A percentile compares a stretch with the other conserved stretches of the same genome.
These are phyloP conservation scores for Brassica incana DNA, from an alignment of 345 rosid species.

Conservation along the genomic window DNA sequence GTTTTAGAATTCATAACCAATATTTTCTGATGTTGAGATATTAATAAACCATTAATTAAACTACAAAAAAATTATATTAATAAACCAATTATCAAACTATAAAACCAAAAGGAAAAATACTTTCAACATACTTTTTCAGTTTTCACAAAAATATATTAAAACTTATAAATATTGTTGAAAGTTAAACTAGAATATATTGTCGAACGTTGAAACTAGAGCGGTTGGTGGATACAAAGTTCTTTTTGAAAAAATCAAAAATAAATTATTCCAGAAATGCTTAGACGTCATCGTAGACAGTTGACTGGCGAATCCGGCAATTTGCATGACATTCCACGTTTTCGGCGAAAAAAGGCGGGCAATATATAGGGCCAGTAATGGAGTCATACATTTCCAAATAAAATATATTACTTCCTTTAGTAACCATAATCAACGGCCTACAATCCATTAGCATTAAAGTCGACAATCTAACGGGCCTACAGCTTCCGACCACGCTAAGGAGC, in stretches of 20 bases:
- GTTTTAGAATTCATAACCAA: not conserved
- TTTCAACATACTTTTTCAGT: not conserved
- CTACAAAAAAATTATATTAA: not conserved
- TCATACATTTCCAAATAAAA: not conserved
- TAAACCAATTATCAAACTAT: not conserved
- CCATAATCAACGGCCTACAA: not conserved
- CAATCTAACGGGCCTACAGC: constrained; percentile 10
- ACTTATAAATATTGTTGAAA: not conserved
- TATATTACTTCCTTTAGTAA: not conserved
- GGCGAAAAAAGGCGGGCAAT: constrained; percentile 6
- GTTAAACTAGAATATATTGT: not conserved
- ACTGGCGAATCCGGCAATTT: constrained; percentile 3
- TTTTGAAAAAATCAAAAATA: not conserved
- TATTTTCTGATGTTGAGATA: not conserved
- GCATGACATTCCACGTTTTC: constrained; percentile 11
- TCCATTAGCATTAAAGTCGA: not conserved
- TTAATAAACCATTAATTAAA: not conserved
- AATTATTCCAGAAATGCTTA: not conserved
- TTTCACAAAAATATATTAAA: not conserved
- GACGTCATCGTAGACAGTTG: constrained; percentile 7
- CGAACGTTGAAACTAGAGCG: too few relatives aligned
- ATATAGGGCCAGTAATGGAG: constrained; percentile 15
- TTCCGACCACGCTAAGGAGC: not conserved
- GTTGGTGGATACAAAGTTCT: not conserved
- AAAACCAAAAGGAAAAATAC: not conserved